These are phyloP conservation scores for Microcera coccophila DNA, from an alignment of 2,329 filamentous ascomycete genomes.

Conservation along the genomic window DNA sequence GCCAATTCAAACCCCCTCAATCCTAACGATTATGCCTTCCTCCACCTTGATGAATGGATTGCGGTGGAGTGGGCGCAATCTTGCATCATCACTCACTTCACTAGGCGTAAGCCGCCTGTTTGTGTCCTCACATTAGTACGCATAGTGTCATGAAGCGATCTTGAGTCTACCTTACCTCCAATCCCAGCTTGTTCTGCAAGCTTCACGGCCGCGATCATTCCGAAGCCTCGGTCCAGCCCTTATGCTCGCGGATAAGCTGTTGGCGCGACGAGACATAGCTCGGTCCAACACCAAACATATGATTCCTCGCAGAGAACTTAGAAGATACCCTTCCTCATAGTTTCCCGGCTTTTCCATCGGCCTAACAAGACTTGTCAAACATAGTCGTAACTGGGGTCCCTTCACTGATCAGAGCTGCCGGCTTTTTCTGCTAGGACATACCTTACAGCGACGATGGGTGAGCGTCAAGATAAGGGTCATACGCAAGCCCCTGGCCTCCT, in stretches of 20 bases:
- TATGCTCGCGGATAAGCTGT: no score
- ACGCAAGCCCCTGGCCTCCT: neutral
- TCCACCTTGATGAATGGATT: constrained; percentile 15
- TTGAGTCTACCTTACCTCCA: constrained; percentile 3
- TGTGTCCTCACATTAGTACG: neutral
- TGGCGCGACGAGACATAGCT: neutral
- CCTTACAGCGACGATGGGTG: neutral
- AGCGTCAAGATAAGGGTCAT: neutral
- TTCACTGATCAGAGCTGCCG: constrained; percentile 4
- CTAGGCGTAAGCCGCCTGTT: constrained; percentile 4
- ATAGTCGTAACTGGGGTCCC: neutral
- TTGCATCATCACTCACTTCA: constrained; percentile 3
- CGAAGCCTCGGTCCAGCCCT: neutral
- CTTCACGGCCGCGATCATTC: constrained; percentile 12
- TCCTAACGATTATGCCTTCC: constrained; percentile 3
- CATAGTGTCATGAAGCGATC: neutral
- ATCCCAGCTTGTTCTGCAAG: constrained; percentile 8
- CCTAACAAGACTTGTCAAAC: neutral
- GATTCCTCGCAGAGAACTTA: neutral
- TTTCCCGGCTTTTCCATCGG: neutral
- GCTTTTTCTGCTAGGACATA: neutral
- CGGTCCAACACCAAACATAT: neutral
- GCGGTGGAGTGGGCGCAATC: constrained; percentile 8
- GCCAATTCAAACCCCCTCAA: constrained; percentile 17
- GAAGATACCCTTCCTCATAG: neutral